Base-by-base conservation (phyloP, 345 rosid genomes). In the Crucihimalaya himalaica region DNA sequence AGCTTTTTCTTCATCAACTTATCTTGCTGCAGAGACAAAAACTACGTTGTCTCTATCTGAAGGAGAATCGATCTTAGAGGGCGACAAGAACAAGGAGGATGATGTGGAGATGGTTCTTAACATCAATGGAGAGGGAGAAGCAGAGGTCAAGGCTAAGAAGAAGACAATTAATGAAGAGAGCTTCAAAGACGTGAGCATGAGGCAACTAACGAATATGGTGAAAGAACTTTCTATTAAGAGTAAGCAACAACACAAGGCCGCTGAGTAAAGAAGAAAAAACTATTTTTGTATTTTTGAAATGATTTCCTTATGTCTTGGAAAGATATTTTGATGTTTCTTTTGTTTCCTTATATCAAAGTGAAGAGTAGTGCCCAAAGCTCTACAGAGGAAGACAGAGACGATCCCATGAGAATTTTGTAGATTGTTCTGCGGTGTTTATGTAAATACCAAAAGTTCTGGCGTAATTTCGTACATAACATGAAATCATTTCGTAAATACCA, bases 161-260 rank as follows among this genome's bases (percentile, higher is more conserved):
- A 69, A 39, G 39, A 35, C 0, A 21, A 32, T 35, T 45, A 77
- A 66, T 21, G 83, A 76, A 63, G 81, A 77, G 19, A 61, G 46
- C 10, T 66, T 80, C 23, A 63, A 66, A 20, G 77, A 50, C 1
- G 42, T 42, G 63, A 89, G 96, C 68, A 21, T 82, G 27, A 86
- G 90, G 76, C 31, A 69, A 64, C 80, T 89, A 63, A 74, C 25
- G 28, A 87, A 83, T 83, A 35, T 68, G 84, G 40, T 83, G 55
- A n/a, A n/a, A n/a, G n/a, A n/a, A n/a, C n/a, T n/a, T n/a, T n/a
- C n/a, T n/a, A n/a, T n/a, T n/a, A n/a, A n/a, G n/a, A n/a, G n/a
- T 57, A 47, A 68, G 70, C 74, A 74, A 58, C 78, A 74, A 75
- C 64, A 63, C 51, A 64, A 63, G 7, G 47, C 28, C 72, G 4